Evolutionary conservation across 768 basidiomycete genomes (phyloP).

Genomic region (Vararia minispora): DNA sequence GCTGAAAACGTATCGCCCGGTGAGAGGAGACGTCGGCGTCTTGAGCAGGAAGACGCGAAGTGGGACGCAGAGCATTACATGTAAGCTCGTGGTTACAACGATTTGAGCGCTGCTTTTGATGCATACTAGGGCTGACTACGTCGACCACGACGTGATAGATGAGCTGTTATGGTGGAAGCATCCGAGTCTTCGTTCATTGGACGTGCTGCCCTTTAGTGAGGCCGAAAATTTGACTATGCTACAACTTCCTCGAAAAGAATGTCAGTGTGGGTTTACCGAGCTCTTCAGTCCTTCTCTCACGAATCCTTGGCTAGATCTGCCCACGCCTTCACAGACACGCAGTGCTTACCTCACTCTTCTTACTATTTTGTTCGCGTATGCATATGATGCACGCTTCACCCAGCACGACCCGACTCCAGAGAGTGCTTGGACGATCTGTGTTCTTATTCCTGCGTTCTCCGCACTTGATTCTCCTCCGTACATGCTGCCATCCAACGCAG

Average conservation of each 20-base stretch:
- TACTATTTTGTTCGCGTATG: constrained; percentile 67
- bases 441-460: constrained; percentile 67
- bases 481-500: not conserved
- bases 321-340: constrained; percentile 42
- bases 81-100: constrained; percentile 27
- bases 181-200: constrained; percentile 30
- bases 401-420: constrained; percentile 76
- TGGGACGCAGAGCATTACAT: constrained; percentile 83
- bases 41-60: constrained; percentile 59
- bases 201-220: constrained; percentile 49
- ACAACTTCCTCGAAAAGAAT: constrained; percentile 39
- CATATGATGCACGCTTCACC: constrained; percentile 72
- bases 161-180: constrained; percentile 60
- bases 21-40: constrained; percentile 43
- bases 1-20: constrained; percentile 42
- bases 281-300: not conserved
- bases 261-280: constrained; percentile 20
- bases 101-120: not conserved
- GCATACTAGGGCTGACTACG: constrained; percentile 61
- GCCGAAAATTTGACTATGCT: constrained; percentile 62
- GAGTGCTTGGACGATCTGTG: constrained; percentile 79
- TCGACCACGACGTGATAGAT: constrained; percentile 64
- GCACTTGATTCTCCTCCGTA: constrained; percentile 68
- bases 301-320: constrained; percentile 37
- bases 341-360: constrained; percentile 58